Evolutionary conservation across 169 alveolate species (phyloP).

Genomic region (Perkinsus marinus): DNA sequence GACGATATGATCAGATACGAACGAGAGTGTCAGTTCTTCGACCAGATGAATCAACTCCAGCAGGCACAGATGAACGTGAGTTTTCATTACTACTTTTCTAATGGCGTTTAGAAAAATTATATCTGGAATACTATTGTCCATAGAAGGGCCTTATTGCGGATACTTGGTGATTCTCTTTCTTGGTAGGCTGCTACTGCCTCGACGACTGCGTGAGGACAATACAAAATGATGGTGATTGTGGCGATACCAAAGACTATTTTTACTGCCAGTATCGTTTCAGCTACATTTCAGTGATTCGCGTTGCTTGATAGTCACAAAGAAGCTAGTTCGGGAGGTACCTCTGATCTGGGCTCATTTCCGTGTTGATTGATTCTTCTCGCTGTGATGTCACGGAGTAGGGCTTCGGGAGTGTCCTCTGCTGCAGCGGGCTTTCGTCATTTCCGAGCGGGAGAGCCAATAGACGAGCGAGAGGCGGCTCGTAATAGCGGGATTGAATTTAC

Average conservation of each 20-base stretch:
- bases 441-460: neutral
- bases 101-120: no score
- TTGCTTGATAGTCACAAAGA: neutral
- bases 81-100: no score
- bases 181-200: neutral
- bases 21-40: neutral
- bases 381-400: no score
- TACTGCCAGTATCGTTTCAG: neutral
- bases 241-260: neutral
- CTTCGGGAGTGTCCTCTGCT: no score
- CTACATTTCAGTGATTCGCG: neutral
- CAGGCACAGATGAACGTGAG: neutral
- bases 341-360: no score
- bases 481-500: neutral
- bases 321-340: neutral
- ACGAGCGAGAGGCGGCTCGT: neutral
- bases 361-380: no score
- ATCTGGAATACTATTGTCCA: no score
- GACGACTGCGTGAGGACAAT: neutral
- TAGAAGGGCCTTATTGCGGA: no score
- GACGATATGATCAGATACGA: neutral
- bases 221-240: neutral
- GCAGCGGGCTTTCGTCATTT: neutral
- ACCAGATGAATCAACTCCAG: neutral
- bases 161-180: neutral